Conservation (phyloP, 495 filamentous ascomycete genomes). For the Aspergillus funiculosus region DNA sequence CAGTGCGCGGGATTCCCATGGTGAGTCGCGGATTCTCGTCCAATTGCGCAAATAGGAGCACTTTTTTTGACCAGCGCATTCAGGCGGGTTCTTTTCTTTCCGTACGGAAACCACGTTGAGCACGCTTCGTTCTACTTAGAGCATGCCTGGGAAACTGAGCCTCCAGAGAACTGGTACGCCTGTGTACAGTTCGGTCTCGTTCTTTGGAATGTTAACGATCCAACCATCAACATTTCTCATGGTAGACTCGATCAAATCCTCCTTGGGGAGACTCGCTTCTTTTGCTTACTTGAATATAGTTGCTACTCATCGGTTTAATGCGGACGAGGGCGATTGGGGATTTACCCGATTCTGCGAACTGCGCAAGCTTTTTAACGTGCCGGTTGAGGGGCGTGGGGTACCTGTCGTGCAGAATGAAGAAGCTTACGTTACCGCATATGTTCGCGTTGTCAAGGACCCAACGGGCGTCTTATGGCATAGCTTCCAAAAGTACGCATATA, state of each 20-base stretch:
- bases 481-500: slow-evolving; percentile 69
- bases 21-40: slow-evolving; percentile 41
- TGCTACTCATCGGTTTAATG: slow-evolving; percentile 84
- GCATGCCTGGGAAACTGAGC: slow-evolving; percentile 71
- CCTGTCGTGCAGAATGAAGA: slow-evolving; percentile 85
- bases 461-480: slow-evolving; percentile 99
- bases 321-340: slow-evolving; percentile 97
- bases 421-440: slow-evolving; percentile 85
- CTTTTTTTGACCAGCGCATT: slow-evolving; percentile 12
- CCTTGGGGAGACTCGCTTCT: neutral
- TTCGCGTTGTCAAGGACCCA: slow-evolving; percentile 90
- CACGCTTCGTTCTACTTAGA: slow-evolving; percentile 93
- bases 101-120: slow-evolving; percentile 87
- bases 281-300: slow-evolving; percentile 35
- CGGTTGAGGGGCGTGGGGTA: slow-evolving; percentile 60
- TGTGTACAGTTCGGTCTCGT: slow-evolving; percentile 95
- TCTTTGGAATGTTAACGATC: slow-evolving; percentile 87
- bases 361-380: slow-evolving; percentile 67
- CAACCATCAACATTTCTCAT: slow-evolving; percentile 66
- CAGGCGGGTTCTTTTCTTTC: slow-evolving; percentile 93
- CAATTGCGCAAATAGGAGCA: neutral
- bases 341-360: slow-evolving; percentile 91
- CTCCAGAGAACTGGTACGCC: slow-evolving; percentile 86
- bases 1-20: slow-evolving; percentile 83
- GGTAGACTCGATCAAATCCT: slow-evolving; percentile 31